These are phyloP conservation scores for Reutealis trisperma DNA, from an alignment of 345 rosid species.

Conservation along the genomic window DNA sequence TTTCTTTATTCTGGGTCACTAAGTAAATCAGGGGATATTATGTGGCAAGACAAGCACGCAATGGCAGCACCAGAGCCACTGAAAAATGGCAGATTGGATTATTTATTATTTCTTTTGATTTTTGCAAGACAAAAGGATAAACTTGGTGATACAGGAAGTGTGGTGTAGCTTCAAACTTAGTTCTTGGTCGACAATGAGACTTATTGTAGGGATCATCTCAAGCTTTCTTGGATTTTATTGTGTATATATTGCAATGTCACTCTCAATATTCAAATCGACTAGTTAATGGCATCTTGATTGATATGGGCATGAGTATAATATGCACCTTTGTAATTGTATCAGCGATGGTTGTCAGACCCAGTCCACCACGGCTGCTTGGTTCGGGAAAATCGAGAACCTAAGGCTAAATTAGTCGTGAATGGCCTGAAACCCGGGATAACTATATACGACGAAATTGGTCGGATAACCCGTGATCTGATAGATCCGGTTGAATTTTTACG, in stretches of 20 bases:
- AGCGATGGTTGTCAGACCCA: no score
- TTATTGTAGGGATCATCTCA: not conserved
- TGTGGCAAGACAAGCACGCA: conserved; percentile 13
- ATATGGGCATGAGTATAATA: not conserved
- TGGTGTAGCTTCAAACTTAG: conserved; percentile 51
- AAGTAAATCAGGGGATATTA: not conserved
- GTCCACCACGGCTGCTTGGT: no score
- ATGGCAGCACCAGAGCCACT: conserved; percentile 54
- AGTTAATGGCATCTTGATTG: no score
- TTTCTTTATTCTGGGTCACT: not conserved
- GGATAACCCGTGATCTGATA: no score
- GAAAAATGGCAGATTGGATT: conserved; percentile 32
- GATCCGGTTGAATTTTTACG: no score
- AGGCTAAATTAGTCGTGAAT: no score
- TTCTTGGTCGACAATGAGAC: conserved; percentile 25
- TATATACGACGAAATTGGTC: no score
- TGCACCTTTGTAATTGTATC: not conserved
- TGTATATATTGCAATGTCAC: not conserved
- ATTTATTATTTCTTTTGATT: not conserved
- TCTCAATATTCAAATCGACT: not conserved
- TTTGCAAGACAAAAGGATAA: conserved; percentile 35
- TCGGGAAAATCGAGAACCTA: no score
- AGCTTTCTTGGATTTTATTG: not conserved
- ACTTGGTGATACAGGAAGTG: conserved; percentile 34
- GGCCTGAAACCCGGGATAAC: no score